Evolutionary conservation across 1,139 yeast genomes (phyloP).

Genomic region (Taphrina betulina): DNA sequence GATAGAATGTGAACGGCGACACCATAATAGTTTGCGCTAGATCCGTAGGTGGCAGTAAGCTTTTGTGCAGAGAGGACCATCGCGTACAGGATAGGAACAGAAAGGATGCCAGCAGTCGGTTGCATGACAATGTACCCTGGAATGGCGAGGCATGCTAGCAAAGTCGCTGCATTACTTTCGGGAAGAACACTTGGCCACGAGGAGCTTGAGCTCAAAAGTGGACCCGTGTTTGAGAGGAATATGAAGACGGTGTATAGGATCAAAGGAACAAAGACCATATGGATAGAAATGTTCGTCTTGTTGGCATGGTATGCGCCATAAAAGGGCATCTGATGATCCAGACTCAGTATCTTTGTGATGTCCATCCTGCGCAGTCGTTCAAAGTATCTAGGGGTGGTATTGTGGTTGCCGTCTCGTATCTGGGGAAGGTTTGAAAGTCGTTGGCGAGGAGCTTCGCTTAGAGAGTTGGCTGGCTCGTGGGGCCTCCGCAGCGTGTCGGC

Average conservation of each 20-base stretch:
- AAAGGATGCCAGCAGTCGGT: conserved; percentile 48
- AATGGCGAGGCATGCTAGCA: conserved; percentile 48
- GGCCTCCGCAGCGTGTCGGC: no score
- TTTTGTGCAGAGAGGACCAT: conserved; percentile 40
- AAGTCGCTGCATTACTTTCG: conserved; percentile 47
- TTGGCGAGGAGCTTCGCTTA: no score
- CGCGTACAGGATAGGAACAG: conserved; percentile 46
- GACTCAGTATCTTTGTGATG: conserved; percentile 35
- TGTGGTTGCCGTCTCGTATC: no score
- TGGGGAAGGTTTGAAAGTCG: no score
- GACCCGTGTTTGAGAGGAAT: conserved; percentile 44
- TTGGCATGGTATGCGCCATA: conserved; percentile 82
- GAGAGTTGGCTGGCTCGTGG: no score
- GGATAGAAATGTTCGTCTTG: conserved; percentile 69
- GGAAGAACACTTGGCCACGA: conserved; percentile 41
- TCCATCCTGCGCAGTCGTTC: no score
- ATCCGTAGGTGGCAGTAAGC: conserved; percentile 37
- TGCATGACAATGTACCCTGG: conserved; percentile 51
- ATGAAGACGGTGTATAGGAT: conserved; percentile 61
- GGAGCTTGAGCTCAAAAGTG: conserved; percentile 38
- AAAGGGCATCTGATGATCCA: conserved; percentile 69
- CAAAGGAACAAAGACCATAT: conserved; percentile 73
- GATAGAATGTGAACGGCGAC: conserved; percentile 45
- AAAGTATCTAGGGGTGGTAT: no score
- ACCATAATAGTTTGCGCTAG: conserved; percentile 41